Base-by-base conservation (phyloP, 176 grass and related monocot genomes). In the Aechmea fasciata region DNA sequence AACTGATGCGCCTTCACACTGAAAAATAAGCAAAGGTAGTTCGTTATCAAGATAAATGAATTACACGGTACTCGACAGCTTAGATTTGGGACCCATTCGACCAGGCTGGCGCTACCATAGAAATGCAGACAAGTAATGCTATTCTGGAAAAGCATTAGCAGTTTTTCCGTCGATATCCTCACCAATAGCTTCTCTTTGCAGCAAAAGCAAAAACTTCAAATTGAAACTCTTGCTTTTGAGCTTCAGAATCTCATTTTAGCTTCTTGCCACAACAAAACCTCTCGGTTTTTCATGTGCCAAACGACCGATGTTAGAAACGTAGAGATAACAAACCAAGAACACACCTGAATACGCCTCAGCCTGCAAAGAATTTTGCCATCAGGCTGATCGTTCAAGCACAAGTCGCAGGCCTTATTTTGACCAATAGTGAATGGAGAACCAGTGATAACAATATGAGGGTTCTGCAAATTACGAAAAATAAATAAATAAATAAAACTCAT, bases 291-390 rank as follows among this genome's bases (percentile, higher is more conserved):
- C 33, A 41, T 41, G 33, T 41, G 33, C 33, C 33, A 70, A 59
- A 24, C 11, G 33, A 61, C 22, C 11, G 15, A 25, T 75, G 73
- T 69, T 14, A 13, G 48, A 47, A 9, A 63, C 54, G 59, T 14
- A 72, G 14, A 53, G 68, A 63, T 67, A 65, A 73, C 65, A 66
- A 15, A 61, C 20, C 9, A 82, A 82, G 51, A 28, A 22, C 28
- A 23, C 83, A 90, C 95, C 87, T 99, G 77, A 62, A 72, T 71
- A 63, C 85, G 82, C 67, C 76, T 75, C 55, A 94, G 49, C 70
- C 81, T 99, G 82, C 95, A 99, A 69, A 99, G 95, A 67, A 69
- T 72, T 88, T 87, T 90, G 81, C 90, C 85, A 66, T 90, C 80
- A 68, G 77, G 75, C 68, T 79, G 65, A 64, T 93, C 90, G 69